These are phyloP conservation scores for Potentilla sterilis DNA, from an alignment of 306 rosid species.

Conservation along the genomic window DNA sequence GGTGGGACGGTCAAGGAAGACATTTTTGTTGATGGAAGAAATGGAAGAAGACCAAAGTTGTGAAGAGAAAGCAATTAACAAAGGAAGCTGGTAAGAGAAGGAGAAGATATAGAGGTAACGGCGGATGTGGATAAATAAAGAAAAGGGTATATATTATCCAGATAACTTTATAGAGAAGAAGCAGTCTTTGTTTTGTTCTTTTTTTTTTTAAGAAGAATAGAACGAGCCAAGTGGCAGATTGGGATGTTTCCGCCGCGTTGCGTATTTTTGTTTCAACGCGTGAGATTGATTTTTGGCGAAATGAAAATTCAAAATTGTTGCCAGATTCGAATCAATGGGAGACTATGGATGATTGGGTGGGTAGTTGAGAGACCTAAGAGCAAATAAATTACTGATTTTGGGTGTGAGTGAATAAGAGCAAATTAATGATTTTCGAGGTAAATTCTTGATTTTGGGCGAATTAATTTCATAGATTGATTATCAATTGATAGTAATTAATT, in stretches of 20 bases:
- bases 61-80: background rate
- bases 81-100: background rate
- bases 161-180: background rate
- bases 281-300: too few relatives aligned
- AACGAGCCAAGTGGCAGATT: background rate
- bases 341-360: too few relatives aligned
- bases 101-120: background rate
- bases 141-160: background rate
- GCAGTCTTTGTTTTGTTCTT: accelerated
- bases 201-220: background rate
- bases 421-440: too few relatives aligned
- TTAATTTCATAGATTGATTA: too few relatives aligned
- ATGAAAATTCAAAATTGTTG: too few relatives aligned
- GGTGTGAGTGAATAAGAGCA: too few relatives aligned
- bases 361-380: too few relatives aligned
- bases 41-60: background rate
- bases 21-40: slow-evolving; percentile 14
- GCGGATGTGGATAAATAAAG: background rate
- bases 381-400: too few relatives aligned
- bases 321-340: too few relatives aligned
- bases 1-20: slow-evolving; percentile 67
- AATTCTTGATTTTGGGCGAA: too few relatives aligned
- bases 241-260: background rate
- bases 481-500: too few relatives aligned
- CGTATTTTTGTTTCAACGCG: too few relatives aligned